These are phyloP conservation scores for Scutellaria minor DNA, from an alignment of 257 asterid species.

Conservation along the genomic window DNA sequence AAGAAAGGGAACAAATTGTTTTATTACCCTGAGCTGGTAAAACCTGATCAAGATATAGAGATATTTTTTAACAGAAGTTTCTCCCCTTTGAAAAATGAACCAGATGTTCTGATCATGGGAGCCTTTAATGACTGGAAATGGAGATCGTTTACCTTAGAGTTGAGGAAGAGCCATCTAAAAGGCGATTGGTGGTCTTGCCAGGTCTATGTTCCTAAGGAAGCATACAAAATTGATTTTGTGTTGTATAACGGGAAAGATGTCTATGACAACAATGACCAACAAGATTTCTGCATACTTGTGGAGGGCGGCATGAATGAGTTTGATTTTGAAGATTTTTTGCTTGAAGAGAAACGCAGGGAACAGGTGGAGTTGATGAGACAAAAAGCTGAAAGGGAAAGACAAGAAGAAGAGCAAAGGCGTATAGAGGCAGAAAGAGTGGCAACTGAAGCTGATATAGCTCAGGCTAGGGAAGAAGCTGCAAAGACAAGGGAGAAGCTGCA, in stretches of 20 bases:
- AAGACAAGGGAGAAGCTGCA: slow-evolving; percentile 55
- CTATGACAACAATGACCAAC: slow-evolving; percentile 77
- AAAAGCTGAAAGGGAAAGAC: slow-evolving; percentile 79
- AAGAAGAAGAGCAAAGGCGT: slow-evolving; percentile 69
- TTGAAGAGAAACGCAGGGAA: slow-evolving; percentile 83
- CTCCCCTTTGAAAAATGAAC: slow-evolving; percentile 75
- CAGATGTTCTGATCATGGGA: slow-evolving; percentile 79
- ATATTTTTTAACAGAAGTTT: slow-evolving; percentile 76
- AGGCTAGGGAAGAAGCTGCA: slow-evolving; percentile 71
- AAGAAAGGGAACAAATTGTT: slow-evolving; percentile 70
- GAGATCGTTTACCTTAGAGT: slow-evolving; percentile 71
- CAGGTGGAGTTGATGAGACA: slow-evolving; percentile 67
- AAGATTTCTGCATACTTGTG: slow-evolving; percentile 75
- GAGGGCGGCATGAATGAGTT: slow-evolving; percentile 78
- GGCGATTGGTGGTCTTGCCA: slow-evolving; percentile 98
- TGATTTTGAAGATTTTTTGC: slow-evolving; percentile 88
- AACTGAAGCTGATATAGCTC: slow-evolving; percentile 75
- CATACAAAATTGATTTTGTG: slow-evolving; percentile 87
- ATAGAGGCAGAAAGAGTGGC: slow-evolving; percentile 82
- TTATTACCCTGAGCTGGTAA: slow-evolving; percentile 71
- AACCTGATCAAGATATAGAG: slow-evolving; percentile 78
- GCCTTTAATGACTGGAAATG: slow-evolving; percentile 91
- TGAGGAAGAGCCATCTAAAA: slow-evolving; percentile 66
- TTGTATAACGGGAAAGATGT: slow-evolving; percentile 81
- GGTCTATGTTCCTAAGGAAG: slow-evolving; percentile 89